A percentile compares a stretch with the other conserved stretches of the same genome.
These are phyloP conservation scores for Psilocybe subaeruginosa DNA, from an alignment of 768 basidiomycete species.

Conservation along the genomic window DNA sequence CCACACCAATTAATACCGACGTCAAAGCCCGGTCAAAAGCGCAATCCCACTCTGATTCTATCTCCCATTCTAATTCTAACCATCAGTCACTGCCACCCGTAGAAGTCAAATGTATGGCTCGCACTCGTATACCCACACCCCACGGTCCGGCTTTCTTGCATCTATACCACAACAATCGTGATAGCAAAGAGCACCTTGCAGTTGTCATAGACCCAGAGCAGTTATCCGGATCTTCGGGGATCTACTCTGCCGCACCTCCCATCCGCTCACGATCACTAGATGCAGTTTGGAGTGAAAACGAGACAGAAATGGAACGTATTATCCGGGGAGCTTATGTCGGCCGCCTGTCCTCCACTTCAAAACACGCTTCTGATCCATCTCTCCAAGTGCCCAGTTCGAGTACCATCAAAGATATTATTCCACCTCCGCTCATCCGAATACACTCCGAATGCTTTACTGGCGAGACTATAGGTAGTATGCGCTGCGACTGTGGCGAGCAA, in stretches of 20 bases:
- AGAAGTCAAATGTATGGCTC: constrained; percentile 92
- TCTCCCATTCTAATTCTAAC: constrained; percentile 14
- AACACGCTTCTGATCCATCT: constrained; percentile 44
- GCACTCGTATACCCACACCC: constrained; percentile 95
- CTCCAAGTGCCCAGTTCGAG: constrained; percentile 15
- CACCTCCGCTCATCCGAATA: constrained; percentile 87
- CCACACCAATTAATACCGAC: constrained; percentile 25
- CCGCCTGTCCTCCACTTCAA: constrained; percentile 62
- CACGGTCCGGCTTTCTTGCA: constrained; percentile 94
- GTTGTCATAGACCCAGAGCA: constrained; percentile 94
- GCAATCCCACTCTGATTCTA: constrained; percentile 20
- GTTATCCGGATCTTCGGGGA: constrained; percentile 48
- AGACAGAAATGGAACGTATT: constrained; percentile 94
- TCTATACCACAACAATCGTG: constrained; percentile 91
- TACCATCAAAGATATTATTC: constrained; percentile 38
- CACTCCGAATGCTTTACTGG: constrained; percentile 99
- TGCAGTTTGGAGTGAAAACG: constrained; percentile 77
- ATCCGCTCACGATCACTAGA: constrained; percentile 87
- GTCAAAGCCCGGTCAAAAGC: constrained; percentile 28
- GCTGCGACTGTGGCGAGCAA: constrained; percentile 99
- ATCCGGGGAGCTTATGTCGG: constrained; percentile 94
- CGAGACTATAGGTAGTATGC: constrained; percentile 96
- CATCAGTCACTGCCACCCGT: constrained; percentile 37
- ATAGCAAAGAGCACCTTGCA: constrained; percentile 94
- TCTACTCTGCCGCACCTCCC: constrained; percentile 44